Percentiles rank a stretch among this genome's conserved stretches.
Evolutionary conservation across 2,329 filamentous ascomycete genomes (phyloP).

Genomic region (Talaromyces sp.): DNA sequence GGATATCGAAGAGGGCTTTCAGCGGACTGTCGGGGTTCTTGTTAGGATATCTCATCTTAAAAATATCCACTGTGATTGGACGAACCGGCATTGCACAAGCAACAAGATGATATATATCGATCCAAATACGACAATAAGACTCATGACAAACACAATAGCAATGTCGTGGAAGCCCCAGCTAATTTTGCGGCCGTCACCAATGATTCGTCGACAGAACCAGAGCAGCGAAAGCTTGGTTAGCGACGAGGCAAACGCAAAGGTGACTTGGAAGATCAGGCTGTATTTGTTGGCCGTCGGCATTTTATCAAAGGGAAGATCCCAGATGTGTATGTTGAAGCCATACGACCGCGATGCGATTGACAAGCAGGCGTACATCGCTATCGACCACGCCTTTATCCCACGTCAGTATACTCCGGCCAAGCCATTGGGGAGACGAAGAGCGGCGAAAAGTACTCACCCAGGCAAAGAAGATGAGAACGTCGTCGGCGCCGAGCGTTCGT

Average conservation of each 20-base stretch:
- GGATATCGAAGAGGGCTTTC: slow-evolving; percentile 3
- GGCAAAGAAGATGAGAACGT: slow-evolving; percentile 40
- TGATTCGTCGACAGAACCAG: slow-evolving; percentile 8
- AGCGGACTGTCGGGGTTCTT: neutral
- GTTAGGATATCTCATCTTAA: neutral
- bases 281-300: slow-evolving; percentile 27
- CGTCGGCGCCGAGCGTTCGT: slow-evolving; percentile 43
- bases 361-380: slow-evolving; percentile 28
- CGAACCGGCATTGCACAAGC: neutral
- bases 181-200: slow-evolving; percentile 4
- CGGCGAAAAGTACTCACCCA: slow-evolving; percentile 22
- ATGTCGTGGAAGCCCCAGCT: slow-evolving; percentile 2
- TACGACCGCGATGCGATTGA: slow-evolving; percentile 26
- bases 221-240: slow-evolving; percentile 4
- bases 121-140: neutral
- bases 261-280: slow-evolving; percentile 30
- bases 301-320: slow-evolving; percentile 30
- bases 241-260: slow-evolving; percentile 23
- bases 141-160: slow-evolving; percentile 5
- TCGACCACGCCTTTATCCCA: slow-evolving; percentile 23
- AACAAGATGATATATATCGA: neutral
- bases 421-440: neutral
- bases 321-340: slow-evolving; percentile 36
- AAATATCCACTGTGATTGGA: neutral
- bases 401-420: slow-evolving; percentile 4